These are phyloP conservation scores for Phaeosphaeria sp. DNA, from an alignment of 2,329 filamentous ascomycete genomes.

Conservation along the genomic window DNA sequence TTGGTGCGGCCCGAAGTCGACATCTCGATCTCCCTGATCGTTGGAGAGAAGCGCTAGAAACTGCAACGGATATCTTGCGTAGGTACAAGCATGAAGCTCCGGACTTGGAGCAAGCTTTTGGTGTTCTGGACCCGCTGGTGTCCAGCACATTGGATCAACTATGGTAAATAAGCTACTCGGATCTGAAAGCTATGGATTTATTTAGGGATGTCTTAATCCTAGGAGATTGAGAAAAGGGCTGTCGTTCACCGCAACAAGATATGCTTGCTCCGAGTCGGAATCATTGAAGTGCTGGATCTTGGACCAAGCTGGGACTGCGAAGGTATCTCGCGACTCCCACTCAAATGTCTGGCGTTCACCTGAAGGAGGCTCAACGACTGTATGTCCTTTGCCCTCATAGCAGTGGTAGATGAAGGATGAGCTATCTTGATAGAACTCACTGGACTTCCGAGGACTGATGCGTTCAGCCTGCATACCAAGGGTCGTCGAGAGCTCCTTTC, in stretches of 20 bases:
- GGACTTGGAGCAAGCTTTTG: neutral
- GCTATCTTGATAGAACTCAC: slow-evolving; percentile 55
- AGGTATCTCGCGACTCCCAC: slow-evolving; percentile 61
- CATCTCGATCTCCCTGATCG: neutral
- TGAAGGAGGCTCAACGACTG: slow-evolving; percentile 38
- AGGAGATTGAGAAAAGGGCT: neutral
- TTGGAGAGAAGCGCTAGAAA: neutral
- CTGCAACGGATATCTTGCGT: neutral
- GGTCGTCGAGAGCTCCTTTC: slow-evolving; percentile 51
- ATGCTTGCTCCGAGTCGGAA: neutral
- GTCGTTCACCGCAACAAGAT: neutral
- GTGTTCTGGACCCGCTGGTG: neutral
- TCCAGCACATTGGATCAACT: neutral
- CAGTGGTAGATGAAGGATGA: slow-evolving; percentile 62
- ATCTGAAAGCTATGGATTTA: neutral
- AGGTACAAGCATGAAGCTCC: neutral
- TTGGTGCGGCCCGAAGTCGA: neutral
- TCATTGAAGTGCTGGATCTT: slow-evolving; percentile 23
- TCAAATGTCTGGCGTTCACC: slow-evolving; percentile 34
- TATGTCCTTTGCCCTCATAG: slow-evolving; percentile 53
- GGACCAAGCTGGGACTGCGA: slow-evolving; percentile 61
- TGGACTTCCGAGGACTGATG: slow-evolving; percentile 45
- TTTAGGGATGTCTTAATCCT: neutral
- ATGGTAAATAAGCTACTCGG: neutral
- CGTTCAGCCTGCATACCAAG: slow-evolving; percentile 58